Percentiles rank a stretch among this genome's conserved stretches.
These are phyloP conservation scores for Mycena galericulata DNA, from an alignment of 768 basidiomycete genomes.

Conservation along the genomic window DNA sequence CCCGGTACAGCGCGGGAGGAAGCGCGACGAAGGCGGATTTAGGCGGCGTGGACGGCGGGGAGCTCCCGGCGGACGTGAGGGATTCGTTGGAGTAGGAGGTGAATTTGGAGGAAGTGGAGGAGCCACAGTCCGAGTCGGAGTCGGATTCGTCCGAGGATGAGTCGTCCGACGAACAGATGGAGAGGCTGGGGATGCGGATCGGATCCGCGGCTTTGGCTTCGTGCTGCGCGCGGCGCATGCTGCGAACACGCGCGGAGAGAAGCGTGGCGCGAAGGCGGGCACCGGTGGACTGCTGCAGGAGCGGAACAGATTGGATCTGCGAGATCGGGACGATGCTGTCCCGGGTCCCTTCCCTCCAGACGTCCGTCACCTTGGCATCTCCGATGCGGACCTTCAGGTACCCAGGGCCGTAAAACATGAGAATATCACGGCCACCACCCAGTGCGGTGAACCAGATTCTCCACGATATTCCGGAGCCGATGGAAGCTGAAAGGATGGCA, in stretches of 20 bases:
- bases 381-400: conserved; percentile 24
- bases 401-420: conserved; percentile 28
- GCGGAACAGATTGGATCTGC: background rate
- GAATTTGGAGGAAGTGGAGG: conserved; percentile 17
- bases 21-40: conserved; percentile 12
- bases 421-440: background rate
- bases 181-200: conserved; percentile 12
- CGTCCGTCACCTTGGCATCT: background rate
- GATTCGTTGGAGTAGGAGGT: conserved; percentile 19
- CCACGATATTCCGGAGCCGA: conserved; percentile 29
- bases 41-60: conserved; percentile 9
- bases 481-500: conserved; percentile 21
- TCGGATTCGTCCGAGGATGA: conserved; percentile 16
- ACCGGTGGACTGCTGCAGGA: conserved; percentile 26
- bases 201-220: background rate
- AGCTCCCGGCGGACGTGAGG: conserved; percentile 24
- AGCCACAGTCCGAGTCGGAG: conserved; percentile 7
- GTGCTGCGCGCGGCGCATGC: conserved; percentile 7
- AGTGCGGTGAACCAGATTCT: conserved; percentile 19
- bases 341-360: conserved; percentile 16
- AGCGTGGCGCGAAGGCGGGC: conserved; percentile 26
- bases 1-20: background rate
- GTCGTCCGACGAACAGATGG: conserved; percentile 3
- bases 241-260: conserved; percentile 30
- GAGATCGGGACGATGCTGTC: conserved; percentile 22